Base-by-base conservation (phyloP, 345 rosid genomes). In the Fremontodendron californicum region DNA sequence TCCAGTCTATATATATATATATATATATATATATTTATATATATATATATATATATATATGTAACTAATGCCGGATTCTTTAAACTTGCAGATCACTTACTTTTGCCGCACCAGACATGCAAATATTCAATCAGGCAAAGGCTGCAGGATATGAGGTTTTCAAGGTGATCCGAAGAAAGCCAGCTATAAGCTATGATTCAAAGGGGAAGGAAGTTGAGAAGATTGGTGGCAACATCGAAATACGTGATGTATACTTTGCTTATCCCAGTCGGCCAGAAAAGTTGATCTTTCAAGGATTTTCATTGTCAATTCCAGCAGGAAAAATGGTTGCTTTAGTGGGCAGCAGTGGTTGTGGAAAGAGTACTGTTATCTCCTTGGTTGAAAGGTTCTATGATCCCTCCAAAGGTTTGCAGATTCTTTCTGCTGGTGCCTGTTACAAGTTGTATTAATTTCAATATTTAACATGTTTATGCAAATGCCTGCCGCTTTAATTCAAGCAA, bases 81-180 rank as follows among this genome's bases (percentile, higher is more conserved):
- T 48, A 40, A 11, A 40, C 25, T 55, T 83, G 81, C 86, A 90
- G 92, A 73, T 79, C 92, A 61, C 86, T 90, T 40, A 90, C 91
- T 65, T 83, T 82, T 77, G 90, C 94, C 60, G 90, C 94, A 42
- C 90, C 94, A 42, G 92, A 90, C 80, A 79, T 88, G 81, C 92
- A 88, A 88, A 75, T 87, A 23, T 90, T 90, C 84, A 88, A 85
- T 73, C 88, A 88, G 71, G 92, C 92, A 67, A 90, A 79, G 77
- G 91, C 89, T n/a, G 94, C 90, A 21, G 92, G 92, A 42, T 79
- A 61, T 51, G 90, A 90, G 75, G 85, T 89, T 67, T 87, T 86
- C 74, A 42, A 83, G 74, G 81, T 90, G 65, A 90, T 90, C 33
- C 31, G 71, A 5, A 89, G 89, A 66, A 83, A 87, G 71, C 80